phyloP scores from a whole-genome alignment of 1,139 yeast species.

The Hyphopichia fennica region DNA sequence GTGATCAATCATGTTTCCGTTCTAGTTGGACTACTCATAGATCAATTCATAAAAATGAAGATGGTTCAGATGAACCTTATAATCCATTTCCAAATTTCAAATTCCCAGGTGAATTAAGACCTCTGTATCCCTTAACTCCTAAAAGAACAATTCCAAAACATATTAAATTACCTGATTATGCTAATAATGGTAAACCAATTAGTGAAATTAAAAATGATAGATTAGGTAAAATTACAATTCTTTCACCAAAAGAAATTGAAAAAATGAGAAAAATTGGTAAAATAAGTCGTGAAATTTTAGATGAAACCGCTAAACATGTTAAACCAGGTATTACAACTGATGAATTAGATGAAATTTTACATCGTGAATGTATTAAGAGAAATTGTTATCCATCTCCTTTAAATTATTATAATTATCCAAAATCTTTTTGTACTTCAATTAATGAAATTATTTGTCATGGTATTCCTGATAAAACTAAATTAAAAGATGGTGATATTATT shows the following conservation, averaged over 20 bases:
- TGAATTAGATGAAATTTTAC: constrained; percentile 83
- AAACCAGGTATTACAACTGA: constrained; percentile 93
- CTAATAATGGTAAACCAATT: constrained; percentile 73
- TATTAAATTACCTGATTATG: constrained; percentile 82
- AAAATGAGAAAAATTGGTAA: constrained; percentile 72
- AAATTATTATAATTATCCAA: constrained; percentile 93
- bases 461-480: constrained; percentile 83
- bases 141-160: constrained; percentile 69
- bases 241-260: constrained; percentile 65
- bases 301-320: constrained; percentile 78
- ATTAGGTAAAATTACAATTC: constrained; percentile 61
- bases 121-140: constrained; percentile 79
- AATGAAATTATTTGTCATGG: constrained; percentile 98
- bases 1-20: constrained; percentile 85
- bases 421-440: constrained; percentile 88
- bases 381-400: constrained; percentile 94
- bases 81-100: constrained; percentile 84
- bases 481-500: constrained; percentile 92
- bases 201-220: constrained; percentile 77
- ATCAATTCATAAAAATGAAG: constrained; percentile 46
- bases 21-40: constrained; percentile 66
- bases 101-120: constrained; percentile 74
- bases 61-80: constrained; percentile 48
- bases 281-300: constrained; percentile 85
- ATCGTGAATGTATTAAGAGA: constrained; percentile 83